Conservation (phyloP, 352 stramenopile genomes). For the Phytopythium delawarense region DNA sequence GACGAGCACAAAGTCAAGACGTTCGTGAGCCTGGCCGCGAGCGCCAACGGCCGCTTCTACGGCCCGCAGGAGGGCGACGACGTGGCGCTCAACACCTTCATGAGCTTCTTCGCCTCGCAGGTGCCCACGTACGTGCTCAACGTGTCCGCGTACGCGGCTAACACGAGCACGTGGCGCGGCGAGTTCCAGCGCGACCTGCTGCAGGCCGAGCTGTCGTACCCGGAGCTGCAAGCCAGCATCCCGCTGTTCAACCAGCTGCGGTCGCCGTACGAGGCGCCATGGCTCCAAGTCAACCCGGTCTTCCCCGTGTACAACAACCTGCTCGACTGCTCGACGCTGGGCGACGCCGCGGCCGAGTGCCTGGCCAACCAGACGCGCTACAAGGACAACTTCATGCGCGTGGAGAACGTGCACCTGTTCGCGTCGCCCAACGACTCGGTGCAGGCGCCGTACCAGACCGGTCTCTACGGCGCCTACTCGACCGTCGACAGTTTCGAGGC, state of each 20-base stretch:
- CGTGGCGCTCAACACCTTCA: constrained; percentile 13
- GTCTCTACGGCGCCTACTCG: constrained; percentile 11
- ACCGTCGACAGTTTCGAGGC: constrained; percentile 10
- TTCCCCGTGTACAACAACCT: constrained; percentile 15
- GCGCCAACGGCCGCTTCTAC: constrained; percentile 31
- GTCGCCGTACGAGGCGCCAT: constrained; percentile 12
- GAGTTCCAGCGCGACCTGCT: constrained; percentile 15
- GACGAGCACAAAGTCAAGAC: constrained; percentile 22
- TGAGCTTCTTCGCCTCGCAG: constrained; percentile 13
- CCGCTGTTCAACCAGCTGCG: constrained; percentile 15
- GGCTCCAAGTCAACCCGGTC: constrained; percentile 11
- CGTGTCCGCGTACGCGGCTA: constrained; percentile 6
- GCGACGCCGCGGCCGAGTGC: constrained; percentile 4
- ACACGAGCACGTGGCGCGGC: constrained; percentile 7
- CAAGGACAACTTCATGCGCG: constrained; percentile 22
- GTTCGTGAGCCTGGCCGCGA: constrained; percentile 24
- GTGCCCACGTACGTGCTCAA: constrained; percentile 12
- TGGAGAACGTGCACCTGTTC: constrained; percentile 14
- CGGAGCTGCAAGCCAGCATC: constrained; percentile 8
- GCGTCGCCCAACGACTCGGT: constrained; percentile 12
- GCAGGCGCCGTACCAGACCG: constrained; percentile 14
- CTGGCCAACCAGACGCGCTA: constrained; percentile 11
- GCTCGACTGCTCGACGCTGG: constrained; percentile 7
- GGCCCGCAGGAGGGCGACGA: constrained; percentile 19
- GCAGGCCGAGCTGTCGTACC: constrained; percentile 6